Conservation (phyloP, 208 protist genomes). For the Entamoeba histolytica region DNA sequence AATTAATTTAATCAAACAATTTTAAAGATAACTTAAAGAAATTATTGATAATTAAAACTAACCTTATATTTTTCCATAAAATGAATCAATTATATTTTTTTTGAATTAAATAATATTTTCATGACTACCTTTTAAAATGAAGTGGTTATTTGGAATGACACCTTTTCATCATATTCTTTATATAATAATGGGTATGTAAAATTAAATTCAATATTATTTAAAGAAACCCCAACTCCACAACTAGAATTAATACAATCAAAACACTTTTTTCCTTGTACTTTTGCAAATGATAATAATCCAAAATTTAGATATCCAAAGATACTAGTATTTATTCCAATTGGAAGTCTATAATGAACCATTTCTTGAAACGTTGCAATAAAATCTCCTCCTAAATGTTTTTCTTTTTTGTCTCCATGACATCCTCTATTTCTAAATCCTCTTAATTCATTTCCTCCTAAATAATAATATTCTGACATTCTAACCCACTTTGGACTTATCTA, state of each 20-base stretch:
- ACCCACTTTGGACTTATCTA: not conserved
- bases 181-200: not conserved
- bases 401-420: not conserved
- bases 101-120: too few species aligned
- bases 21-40: too few species aligned
- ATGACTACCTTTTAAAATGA: not conserved
- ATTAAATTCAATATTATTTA: not conserved
- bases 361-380: not conserved
- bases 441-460: not conserved
- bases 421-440: not conserved
- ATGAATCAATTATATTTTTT: too few species aligned
- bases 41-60: too few species aligned
- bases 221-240: not conserved
- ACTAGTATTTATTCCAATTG: not conserved
- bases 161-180: not conserved
- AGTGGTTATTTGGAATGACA: not conserved
- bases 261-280: not conserved
- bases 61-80: too few species aligned
- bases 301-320: not conserved
- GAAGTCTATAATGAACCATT: not conserved
- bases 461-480: not conserved
- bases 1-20: too few species aligned
- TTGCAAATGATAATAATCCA: not conserved
- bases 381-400: not conserved
- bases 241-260: not conserved